Conservation (phyloP, 2,329 filamentous ascomycete species). For the Xylaria sp. region DNA sequence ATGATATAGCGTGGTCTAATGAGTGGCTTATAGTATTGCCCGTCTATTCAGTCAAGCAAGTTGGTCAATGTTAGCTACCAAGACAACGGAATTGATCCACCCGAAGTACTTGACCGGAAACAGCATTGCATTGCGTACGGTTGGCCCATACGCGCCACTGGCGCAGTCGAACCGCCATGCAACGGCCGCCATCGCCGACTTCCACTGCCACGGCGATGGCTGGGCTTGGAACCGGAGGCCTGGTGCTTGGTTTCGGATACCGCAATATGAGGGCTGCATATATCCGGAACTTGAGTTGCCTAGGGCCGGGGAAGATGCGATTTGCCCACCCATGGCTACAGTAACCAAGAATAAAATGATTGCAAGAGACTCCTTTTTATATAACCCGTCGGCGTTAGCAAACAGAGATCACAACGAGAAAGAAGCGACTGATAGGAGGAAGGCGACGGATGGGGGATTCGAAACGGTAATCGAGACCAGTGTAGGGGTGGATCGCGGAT, state of each 20-base stretch:
- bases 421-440: not conserved
- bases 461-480: not conserved
- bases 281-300: constrained; percentile 38
- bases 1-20: not conserved
- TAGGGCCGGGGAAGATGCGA: constrained; percentile 34
- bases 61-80: constrained; percentile 25
- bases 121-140: constrained; percentile 22
- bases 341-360: constrained; percentile 5
- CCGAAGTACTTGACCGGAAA: constrained; percentile 24
- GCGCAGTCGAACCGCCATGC: constrained; percentile 28
- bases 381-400: not conserved
- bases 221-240: constrained; percentile 38
- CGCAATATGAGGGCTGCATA: constrained; percentile 39
- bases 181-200: constrained; percentile 39
- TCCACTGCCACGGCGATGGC: constrained; percentile 33
- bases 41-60: constrained; percentile 34
- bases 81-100: constrained; percentile 26
- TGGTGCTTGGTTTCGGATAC: constrained; percentile 40
- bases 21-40: constrained; percentile 32
- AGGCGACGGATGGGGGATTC: not conserved
- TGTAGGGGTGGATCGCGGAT: not conserved
- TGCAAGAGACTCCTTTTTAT: not conserved
- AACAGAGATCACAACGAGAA: not conserved
- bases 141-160: constrained; percentile 24
- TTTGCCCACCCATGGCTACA: constrained; percentile 31